Conservation (phyloP, 192 early-diverging fungal genomes). For the Entomortierella beljakovae region DNA sequence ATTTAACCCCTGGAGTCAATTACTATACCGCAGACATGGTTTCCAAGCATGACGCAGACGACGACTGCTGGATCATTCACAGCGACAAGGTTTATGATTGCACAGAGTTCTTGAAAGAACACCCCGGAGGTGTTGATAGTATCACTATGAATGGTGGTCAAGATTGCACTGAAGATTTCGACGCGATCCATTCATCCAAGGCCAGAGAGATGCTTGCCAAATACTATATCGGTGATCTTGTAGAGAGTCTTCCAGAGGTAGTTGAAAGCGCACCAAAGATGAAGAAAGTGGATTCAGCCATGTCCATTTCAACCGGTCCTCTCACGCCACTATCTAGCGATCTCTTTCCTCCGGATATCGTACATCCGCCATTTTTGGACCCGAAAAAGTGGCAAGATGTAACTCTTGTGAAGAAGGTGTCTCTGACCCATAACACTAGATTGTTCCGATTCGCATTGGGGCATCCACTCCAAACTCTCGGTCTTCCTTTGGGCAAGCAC, state of each 20-base stretch:
- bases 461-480: slow-evolving; percentile 61
- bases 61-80: slow-evolving; percentile 86
- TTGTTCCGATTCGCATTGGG: slow-evolving; percentile 66
- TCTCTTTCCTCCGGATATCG: background rate
- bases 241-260: background rate
- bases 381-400: slow-evolving; percentile 55
- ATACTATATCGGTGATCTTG: slow-evolving; percentile 76
- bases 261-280: slow-evolving; percentile 5
- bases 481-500: slow-evolving; percentile 72
- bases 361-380: slow-evolving; percentile 30
- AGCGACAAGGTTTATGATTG: slow-evolving; percentile 81
- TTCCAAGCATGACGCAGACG: slow-evolving; percentile 69
- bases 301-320: background rate
- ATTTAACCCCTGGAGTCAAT: background rate
- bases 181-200: slow-evolving; percentile 91
- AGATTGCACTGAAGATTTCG: slow-evolving; percentile 91
- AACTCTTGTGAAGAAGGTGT: slow-evolving; percentile 43
- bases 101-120: slow-evolving; percentile 78
- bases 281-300: background rate
- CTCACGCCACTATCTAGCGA: background rate
- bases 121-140: slow-evolving; percentile 93
- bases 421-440: slow-evolving; percentile 59
- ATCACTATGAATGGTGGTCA: slow-evolving; percentile 83
- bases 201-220: slow-evolving; percentile 78
- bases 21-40: slow-evolving; percentile 73